Base-by-base conservation (phyloP, 345 rosid species). In the Clarkia xantiana region DNA sequence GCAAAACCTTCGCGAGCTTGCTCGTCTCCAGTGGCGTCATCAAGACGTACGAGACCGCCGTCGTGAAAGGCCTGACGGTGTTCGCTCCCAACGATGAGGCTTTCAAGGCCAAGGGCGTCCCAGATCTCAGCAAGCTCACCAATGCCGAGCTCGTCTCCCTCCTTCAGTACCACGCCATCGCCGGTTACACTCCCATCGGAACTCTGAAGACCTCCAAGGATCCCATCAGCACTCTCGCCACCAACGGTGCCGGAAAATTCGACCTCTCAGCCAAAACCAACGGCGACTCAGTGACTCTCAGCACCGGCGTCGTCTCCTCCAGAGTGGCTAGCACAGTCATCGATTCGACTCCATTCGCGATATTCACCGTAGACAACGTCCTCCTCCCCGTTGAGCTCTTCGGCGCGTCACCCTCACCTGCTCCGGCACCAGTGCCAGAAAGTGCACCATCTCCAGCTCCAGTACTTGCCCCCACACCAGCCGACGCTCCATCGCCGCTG, bases 1-100 rank as follows among this genome's bases (percentile, higher is more conserved):
- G 90, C 58, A 86, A 81, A 63, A 86, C 86, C 2, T 86, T 86
- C 40, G 94, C 93, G 3, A 15, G 58, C 47, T 61, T 84, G 51
- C 74, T 91, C 8, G 52, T 44, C 2, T 47, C 77, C 0, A 91
- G 80, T 25, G 98, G 98, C 11, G 96, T 86, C 16, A 55, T 86
- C 44, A 84, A 86, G 69, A 78, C 73, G 17, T 91, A 70, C 41
- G 69, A 76, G 74, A 52, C 93, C 1, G 74, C 84, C 11, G 11
- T 68, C 3, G 76, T 66, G 2, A 81, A 86, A 45, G 96, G 98
- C 1, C 69, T 86, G 68, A 91, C 93, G 3, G 40, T 86, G 15
- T 91, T 91, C 42, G 96, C 96, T 14, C 96, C 98, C 34, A 60
- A 64, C 42, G 96, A 91, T 62, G 94, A 79, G 67, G 96, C 98